Conservation (phyloP, 371 early-diverging fungal genomes). For the Mycotypha africana region DNA sequence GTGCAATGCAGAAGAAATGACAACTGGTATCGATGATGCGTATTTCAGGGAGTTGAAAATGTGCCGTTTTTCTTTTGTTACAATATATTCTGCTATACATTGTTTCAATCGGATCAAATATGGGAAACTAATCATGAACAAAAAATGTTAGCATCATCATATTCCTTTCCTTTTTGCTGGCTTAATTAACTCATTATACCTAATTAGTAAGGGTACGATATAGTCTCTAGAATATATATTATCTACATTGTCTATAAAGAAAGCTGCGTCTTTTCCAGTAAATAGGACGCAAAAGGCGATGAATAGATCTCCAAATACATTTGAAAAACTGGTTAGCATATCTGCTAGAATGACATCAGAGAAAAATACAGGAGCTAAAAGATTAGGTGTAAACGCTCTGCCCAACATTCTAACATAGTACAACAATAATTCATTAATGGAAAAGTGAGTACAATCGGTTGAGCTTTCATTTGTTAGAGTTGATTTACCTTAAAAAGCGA, state of each 20-base stretch:
- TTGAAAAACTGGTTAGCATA: conserved; percentile 87
- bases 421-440: not conserved
- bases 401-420: conserved; percentile 19
- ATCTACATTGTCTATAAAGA: conserved; percentile 20
- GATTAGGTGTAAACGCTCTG: conserved; percentile 40
- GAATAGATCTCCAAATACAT: conserved; percentile 80
- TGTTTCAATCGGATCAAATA: conserved; percentile 85
- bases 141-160: too few species aligned
- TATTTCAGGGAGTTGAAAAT: conserved; percentile 87
- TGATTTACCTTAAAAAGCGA: conserved; percentile 55
- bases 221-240: conserved; percentile 45
- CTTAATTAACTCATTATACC: too few species aligned
- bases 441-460: too few species aligned
- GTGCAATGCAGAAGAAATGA: conserved; percentile 66
- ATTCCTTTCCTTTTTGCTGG: too few species aligned
- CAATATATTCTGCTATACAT: conserved; percentile 71
- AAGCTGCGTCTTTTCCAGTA: conserved; percentile 25
- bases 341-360: conserved; percentile 89
- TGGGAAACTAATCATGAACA: conserved; percentile 66
- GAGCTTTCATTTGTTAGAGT: too few species aligned
- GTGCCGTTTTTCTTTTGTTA: conserved; percentile 57
- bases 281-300: conserved; percentile 49
- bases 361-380: conserved; percentile 64
- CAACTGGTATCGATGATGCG: conserved; percentile 80
- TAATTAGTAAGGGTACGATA: conserved; percentile 53